phyloP scores from a whole-genome alignment of 257 asterid species.

The Gardenia jasminoides region DNA sequence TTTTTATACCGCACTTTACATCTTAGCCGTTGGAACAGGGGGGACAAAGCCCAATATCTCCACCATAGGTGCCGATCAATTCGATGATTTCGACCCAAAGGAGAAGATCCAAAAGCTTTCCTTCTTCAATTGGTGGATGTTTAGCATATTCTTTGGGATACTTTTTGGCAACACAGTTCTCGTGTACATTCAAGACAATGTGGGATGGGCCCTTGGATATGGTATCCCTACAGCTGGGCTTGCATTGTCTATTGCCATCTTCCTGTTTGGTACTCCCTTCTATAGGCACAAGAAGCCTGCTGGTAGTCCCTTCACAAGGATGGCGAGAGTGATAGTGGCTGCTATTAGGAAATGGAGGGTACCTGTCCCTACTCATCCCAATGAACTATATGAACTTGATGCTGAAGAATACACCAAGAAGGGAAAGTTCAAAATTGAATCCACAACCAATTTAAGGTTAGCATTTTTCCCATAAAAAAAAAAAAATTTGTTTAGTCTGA shows the following conservation, averaged over 20 bases:
- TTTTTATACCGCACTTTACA: conserved; percentile 70
- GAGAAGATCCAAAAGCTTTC: conserved; percentile 82
- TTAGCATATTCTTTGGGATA: conserved; percentile 75
- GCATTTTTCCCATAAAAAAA: conserved; percentile 12
- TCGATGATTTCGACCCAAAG: conserved; percentile 73
- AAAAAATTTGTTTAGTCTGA: no score
- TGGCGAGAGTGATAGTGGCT: conserved; percentile 72
- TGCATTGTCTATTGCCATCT: conserved; percentile 52
- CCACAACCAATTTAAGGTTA: conserved; percentile 65
- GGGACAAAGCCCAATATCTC: conserved; percentile 90
- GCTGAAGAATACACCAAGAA: conserved; percentile 45
- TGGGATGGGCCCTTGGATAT: conserved; percentile 81
- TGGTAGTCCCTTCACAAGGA: conserved; percentile 84
- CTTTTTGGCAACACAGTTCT: conserved; percentile 74
- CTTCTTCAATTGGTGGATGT: conserved; percentile 98
- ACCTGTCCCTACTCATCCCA: conserved; percentile 47
- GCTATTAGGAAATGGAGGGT: conserved; percentile 55
- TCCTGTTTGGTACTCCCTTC: conserved; percentile 63
- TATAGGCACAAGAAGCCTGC: conserved; percentile 77
- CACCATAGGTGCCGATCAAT: conserved; percentile 92
- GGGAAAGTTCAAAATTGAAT: conserved; percentile 59
- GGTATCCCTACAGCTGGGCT: conserved; percentile 81
- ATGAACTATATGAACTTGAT: conserved; percentile 60
- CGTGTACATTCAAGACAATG: conserved; percentile 85
- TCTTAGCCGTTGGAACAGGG: conserved; percentile 77